Evolutionary conservation across 495 filamentous ascomycete genomes (phyloP), one percentile per base, ranked within the genome.

Genomic region (Xylaria cubensis): DNA sequence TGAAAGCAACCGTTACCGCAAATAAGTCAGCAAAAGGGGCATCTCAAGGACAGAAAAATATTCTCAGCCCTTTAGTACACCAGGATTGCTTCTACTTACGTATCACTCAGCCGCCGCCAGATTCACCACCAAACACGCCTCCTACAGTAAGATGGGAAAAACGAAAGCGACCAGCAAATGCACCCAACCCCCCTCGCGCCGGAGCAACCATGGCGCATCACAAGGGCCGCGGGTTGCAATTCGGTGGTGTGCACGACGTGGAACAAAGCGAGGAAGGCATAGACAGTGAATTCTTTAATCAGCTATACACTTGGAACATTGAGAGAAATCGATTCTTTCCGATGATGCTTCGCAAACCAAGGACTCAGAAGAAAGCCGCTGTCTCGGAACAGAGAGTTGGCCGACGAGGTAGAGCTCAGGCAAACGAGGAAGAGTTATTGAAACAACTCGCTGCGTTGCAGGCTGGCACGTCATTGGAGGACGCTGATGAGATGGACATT

Each of bases 291-390:
- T 99, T 99, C 81, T 98, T 98, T 79, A 93, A 97, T 76, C 86
- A 87, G 42, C 79, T 98, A 24, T 95, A 90, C 76, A 93, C 93
- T 24, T 98, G 94, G 93, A 97, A 94, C 73, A 91, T 95, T 29
- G 96, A 99, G 72, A 87, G 94, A 51, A 99, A 99, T 73, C 88
- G 96, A 12, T 99, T 96, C 81, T 97, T 98, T 80, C 92, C 90
- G 10, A 82, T 98, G 61, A 83, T 82, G n/a, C 82, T 98, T 55
- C 86, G 94, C 50, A 92, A 92, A 72, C 88, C 94, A 24, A 82
- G 82, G 10, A 85, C 81, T 46, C 91, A 92, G 80, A 91, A 91
- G 78, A 85, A 85, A 74, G 53, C 64, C 3, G 73, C 73, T 17
- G 83, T 84, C 58, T 85, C 81, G 10, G 85, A 88, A 64, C 87